phyloP scores from a whole-genome alignment of 2,329 filamentous ascomycete genomes.

The Westerdykella sp. region DNA sequence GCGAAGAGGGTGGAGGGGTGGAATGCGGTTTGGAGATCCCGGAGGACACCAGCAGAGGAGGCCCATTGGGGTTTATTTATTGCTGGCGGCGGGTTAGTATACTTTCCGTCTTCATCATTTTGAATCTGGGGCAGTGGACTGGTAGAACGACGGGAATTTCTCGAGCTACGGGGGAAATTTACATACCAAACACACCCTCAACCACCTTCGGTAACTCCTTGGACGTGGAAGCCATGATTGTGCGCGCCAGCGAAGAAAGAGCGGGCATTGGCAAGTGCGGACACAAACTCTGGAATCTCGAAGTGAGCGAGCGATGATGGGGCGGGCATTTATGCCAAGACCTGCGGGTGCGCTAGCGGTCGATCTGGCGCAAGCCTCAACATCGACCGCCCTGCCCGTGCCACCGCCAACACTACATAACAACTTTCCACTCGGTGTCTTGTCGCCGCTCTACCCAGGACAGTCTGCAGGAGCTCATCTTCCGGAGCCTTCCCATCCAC shows the following conservation, averaged over 20 bases:
- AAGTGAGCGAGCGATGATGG: slow-evolving; percentile 16
- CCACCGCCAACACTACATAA: too few species aligned
- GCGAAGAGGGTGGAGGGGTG: slow-evolving; percentile 73
- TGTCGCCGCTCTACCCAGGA: neutral
- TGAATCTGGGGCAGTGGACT: slow-evolving; percentile 9
- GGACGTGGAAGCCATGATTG: slow-evolving; percentile 20
- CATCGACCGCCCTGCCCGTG: too few species aligned
- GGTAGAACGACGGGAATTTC: slow-evolving; percentile 15
- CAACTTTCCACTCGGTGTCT: neutral
- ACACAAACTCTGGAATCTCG: slow-evolving; percentile 6
- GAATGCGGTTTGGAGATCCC: slow-evolving; percentile 79
- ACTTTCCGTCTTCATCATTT: neutral
- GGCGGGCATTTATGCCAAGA: slow-evolving; percentile 10
- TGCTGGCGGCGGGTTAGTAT: slow-evolving; percentile 47
- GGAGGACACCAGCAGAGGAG: slow-evolving; percentile 84
- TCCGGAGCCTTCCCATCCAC: neutral
- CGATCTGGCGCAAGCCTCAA: slow-evolving; percentile 6
- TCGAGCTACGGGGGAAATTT: slow-evolving; percentile 1
- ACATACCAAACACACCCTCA: slow-evolving; percentile 57
- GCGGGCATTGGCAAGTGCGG: neutral
- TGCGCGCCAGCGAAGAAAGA: slow-evolving; percentile 6
- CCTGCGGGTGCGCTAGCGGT: slow-evolving; percentile 9
- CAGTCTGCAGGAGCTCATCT: neutral
- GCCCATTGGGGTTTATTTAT: slow-evolving; percentile 87
- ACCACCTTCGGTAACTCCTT: slow-evolving; percentile 43